phyloP scores from a whole-genome alignment of 2,329 filamentous ascomycete species.

The Berkeleyomyces basicola region DNA sequence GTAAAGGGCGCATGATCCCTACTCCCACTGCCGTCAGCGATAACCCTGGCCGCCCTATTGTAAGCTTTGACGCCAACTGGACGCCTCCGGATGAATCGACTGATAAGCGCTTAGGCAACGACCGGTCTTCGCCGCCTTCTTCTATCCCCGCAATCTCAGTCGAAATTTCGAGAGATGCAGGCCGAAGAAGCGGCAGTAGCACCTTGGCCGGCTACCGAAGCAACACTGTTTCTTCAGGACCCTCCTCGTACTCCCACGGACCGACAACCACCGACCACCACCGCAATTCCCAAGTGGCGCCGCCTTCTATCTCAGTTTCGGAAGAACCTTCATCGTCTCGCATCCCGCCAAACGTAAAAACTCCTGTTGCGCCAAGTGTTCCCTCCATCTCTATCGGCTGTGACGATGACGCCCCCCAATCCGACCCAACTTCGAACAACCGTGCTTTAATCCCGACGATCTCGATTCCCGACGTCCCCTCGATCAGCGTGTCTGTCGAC shows the following conservation, averaged over 20 bases:
- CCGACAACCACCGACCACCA: background rate
- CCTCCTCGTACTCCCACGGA: background rate
- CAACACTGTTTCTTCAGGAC: background rate
- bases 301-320: slow-evolving; percentile 40
- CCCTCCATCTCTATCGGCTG: slow-evolving; percentile 8
- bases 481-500: slow-evolving; percentile 25
- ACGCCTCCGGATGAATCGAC: slow-evolving; percentile 52
- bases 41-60: slow-evolving; percentile 77
- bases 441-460: slow-evolving; percentile 29
- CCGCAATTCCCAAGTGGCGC: slow-evolving; percentile 19
- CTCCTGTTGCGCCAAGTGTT: slow-evolving; percentile 1
- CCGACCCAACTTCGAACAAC: background rate
- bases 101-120: slow-evolving; percentile 39
- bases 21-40: slow-evolving; percentile 85
- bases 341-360: slow-evolving; percentile 2
- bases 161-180: slow-evolving; percentile 5
- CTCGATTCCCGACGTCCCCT: slow-evolving; percentile 24
- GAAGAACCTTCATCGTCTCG: slow-evolving; percentile 25
- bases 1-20: slow-evolving; percentile 69
- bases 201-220: background rate
- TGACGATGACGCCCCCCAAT: background rate
- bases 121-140: slow-evolving; percentile 13
- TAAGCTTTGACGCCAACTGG: slow-evolving; percentile 86
- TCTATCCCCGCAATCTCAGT: slow-evolving; percentile 3
- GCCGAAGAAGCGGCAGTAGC: background rate